Conservation (phyloP, 331 rosid genomes). For the Malus hybrid region DNA sequence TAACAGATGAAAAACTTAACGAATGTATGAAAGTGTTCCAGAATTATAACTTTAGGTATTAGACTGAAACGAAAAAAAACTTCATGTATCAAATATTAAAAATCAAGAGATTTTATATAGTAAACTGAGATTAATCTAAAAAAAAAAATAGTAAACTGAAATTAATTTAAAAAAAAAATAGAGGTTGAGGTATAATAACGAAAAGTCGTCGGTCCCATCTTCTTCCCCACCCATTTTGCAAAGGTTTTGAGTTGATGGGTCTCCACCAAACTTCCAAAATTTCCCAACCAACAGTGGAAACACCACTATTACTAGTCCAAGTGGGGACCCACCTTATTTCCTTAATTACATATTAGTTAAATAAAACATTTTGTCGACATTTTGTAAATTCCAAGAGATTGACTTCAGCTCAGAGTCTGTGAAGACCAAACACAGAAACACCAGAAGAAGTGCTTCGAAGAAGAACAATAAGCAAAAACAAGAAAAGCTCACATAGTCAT, state of each 20-base stretch:
- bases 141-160: background rate
- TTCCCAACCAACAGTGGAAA: background rate
- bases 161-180: background rate
- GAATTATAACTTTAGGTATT: too few relatives aligned
- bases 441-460: background rate
- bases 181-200: too few relatives aligned
- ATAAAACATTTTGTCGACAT: too few relatives aligned
- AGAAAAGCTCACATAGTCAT: constrained; percentile 5
- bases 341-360: background rate
- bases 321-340: background rate
- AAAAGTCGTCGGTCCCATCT: background rate
- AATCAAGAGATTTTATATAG: too few relatives aligned
- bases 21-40: too few relatives aligned
- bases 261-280: background rate
- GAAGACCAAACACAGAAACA: background rate
- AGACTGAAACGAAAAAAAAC: too few relatives aligned
- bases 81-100: too few relatives aligned
- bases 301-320: background rate
- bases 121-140: background rate
- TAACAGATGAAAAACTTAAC: too few relatives aligned
- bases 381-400: background rate
- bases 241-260: background rate
- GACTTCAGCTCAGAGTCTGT: background rate
- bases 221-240: background rate
- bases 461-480: background rate